Evolutionary conservation across 176 grass and related monocot genomes (phyloP).

Genomic region (Luzula sylvatica): DNA sequence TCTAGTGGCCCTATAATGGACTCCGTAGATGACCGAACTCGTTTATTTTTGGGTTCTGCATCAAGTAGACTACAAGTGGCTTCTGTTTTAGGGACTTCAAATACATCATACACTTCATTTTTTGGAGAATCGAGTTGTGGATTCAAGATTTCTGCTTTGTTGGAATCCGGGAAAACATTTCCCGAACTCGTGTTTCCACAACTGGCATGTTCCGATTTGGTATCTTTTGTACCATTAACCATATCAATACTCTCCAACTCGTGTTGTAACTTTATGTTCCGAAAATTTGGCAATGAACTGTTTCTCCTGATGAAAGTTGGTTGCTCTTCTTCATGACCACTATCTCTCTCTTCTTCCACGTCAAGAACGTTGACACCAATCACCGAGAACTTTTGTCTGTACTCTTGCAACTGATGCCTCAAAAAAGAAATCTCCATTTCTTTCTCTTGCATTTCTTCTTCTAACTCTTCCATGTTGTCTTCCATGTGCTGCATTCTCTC

Average conservation of each 20-base stretch:
- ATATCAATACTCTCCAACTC: slow-evolving; percentile 32
- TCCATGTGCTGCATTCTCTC: slow-evolving; percentile 70
- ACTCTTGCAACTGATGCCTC: slow-evolving; percentile 47
- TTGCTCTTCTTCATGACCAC: slow-evolving; percentile 17
- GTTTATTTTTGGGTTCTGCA: slow-evolving; percentile 24
- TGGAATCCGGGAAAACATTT: slow-evolving; percentile 30
- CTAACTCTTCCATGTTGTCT: slow-evolving; percentile 33
- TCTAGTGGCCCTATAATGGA: slow-evolving; percentile 10
- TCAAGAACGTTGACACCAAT: slow-evolving; percentile 39
- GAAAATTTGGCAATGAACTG: slow-evolving; percentile 46
- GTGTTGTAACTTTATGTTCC: slow-evolving; percentile 21
- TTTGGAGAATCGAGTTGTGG: slow-evolving; percentile 17
- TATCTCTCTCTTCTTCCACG: slow-evolving; percentile 28
- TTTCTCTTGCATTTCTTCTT: slow-evolving; percentile 69
- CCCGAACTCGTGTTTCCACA: too few relatives aligned
- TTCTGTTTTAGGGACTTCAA: slow-evolving; percentile 28
- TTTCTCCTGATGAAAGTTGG: slow-evolving; percentile 43
- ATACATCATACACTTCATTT: slow-evolving; percentile 18
- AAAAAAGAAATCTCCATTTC: slow-evolving; percentile 72
- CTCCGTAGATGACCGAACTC: slow-evolving; percentile 1
- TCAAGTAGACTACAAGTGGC: slow-evolving; percentile 1
- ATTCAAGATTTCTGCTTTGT: slow-evolving; percentile 2
- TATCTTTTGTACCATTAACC: too few relatives aligned
- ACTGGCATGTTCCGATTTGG: too few relatives aligned
- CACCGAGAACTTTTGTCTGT: slow-evolving; percentile 39